Conservation (phyloP, 2,329 filamentous ascomycete species). For the Fonsecaea monophora region DNA sequence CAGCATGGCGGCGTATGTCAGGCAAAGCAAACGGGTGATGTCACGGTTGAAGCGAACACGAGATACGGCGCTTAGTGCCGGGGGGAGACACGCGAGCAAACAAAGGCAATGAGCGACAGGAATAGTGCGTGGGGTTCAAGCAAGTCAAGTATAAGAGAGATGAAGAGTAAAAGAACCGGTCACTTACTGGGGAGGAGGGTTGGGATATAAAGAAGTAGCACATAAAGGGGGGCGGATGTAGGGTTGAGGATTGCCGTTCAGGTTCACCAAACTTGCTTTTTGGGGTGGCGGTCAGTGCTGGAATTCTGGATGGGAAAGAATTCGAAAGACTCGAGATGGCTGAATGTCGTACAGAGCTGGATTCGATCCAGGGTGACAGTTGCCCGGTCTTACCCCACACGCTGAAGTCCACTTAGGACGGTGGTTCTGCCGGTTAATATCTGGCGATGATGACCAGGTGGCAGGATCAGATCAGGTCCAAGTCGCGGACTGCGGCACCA, state of each 20-base stretch:
- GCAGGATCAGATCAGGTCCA: neutral
- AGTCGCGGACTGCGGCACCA: neutral
- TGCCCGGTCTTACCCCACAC: conserved; percentile 31
- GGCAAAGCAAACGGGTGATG: conserved; percentile 21
- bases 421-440: conserved; percentile 8
- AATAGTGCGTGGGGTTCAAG: conserved; percentile 3
- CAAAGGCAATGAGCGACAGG: conserved; percentile 5
- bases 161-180: neutral
- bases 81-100: conserved; percentile 16
- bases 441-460: conserved; percentile 8
- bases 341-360: conserved; percentile 17
- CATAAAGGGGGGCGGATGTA: neutral
- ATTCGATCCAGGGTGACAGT: conserved; percentile 29
- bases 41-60: conserved; percentile 34
- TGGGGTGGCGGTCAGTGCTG: conserved; percentile 13
- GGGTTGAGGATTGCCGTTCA: conserved; percentile 20
- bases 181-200: conserved; percentile 17
- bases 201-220: conserved; percentile 17
- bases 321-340: conserved; percentile 11
- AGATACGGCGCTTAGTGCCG: conserved; percentile 13
- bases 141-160: conserved; percentile 5
- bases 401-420: conserved; percentile 1
- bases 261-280: conserved; percentile 5
- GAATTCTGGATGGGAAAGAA: conserved; percentile 8
- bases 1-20: conserved; percentile 46